phyloP scores from a whole-genome alignment of 495 filamentous ascomycete species.

The Patellaria atrata region DNA sequence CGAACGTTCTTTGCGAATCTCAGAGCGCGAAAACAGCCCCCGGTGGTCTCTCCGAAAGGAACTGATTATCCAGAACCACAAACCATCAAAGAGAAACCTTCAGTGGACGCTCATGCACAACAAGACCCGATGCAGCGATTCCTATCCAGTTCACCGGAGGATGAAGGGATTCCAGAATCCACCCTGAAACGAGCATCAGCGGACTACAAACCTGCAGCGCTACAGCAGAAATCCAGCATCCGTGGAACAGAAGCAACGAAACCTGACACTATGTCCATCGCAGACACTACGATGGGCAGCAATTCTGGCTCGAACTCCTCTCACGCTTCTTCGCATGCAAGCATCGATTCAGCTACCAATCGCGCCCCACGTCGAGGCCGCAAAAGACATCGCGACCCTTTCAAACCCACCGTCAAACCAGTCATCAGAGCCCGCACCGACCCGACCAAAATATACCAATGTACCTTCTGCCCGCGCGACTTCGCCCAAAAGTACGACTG shows the following conservation, averaged over 20 bases:
- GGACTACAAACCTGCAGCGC: conserved; percentile 3
- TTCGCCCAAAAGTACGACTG: conserved; percentile 18
- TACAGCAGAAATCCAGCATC: background rate
- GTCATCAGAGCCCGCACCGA: conserved; percentile 7
- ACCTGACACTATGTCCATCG: conserved; percentile 9
- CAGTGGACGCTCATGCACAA: background rate
- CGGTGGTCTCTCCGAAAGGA: background rate
- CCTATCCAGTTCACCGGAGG: conserved; percentile 16
- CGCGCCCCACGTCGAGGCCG: conserved; percentile 11
- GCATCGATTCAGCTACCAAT: conserved; percentile 10
- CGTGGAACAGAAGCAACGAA: conserved; percentile 13
- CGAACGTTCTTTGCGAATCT: conserved; percentile 18
- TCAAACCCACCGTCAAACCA: background rate
- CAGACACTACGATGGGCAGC: conserved; percentile 4
- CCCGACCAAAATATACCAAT: conserved; percentile 11
- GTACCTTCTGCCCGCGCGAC: conserved; percentile 13
- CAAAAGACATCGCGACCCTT: conserved; percentile 11
- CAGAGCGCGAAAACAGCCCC: conserved; percentile 10
- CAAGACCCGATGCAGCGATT: conserved; percentile 15
- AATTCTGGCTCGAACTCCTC: conserved; percentile 2
- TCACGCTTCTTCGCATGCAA: conserved; percentile 10
- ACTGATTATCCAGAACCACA: background rate
- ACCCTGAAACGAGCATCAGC: conserved; percentile 6
- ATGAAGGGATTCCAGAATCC: conserved; percentile 14
- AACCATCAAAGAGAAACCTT: background rate